phyloP scores from a whole-genome alignment of 23 red algal species.

The Agarophyton chilense region DNA sequence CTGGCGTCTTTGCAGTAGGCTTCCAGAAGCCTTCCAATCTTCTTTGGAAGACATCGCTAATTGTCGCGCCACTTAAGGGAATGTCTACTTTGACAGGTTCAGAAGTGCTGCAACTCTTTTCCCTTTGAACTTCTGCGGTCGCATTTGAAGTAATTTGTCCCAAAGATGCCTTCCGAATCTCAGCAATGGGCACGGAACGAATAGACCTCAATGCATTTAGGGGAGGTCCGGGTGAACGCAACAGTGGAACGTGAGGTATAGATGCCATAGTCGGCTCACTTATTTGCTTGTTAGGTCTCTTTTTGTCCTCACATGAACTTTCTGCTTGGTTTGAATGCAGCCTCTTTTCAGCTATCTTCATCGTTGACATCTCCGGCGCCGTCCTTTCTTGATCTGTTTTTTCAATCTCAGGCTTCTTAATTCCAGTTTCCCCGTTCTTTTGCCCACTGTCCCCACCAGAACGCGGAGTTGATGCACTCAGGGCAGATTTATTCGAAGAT shows the following conservation, averaged over 20 bases:
- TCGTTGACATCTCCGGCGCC: neutral
- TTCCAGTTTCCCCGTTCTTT: too few species aligned
- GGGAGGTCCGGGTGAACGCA: neutral
- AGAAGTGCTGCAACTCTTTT: neutral
- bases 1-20: slow-evolving; percentile 1
- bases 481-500: neutral
- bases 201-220: slow-evolving; percentile 1
- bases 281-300: neutral
- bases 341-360: neutral
- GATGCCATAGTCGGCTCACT: neutral
- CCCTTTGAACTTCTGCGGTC: neutral
- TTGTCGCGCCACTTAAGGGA: neutral
- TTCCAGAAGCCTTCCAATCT: slow-evolving; percentile 56
- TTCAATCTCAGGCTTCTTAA: neutral
- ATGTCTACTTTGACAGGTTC: neutral
- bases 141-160: neutral
- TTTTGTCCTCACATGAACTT: neutral
- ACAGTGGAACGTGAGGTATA: neutral
- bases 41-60: slow-evolving; percentile 65
- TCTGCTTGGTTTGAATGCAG: neutral
- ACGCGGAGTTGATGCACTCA: neutral
- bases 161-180: neutral
- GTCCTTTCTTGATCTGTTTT: neutral
- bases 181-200: slow-evolving; percentile 12
- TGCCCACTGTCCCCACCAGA: neutral